These are phyloP conservation scores for Fusarium setosum DNA, from an alignment of 2,329 filamentous ascomycete species.

Conservation along the genomic window DNA sequence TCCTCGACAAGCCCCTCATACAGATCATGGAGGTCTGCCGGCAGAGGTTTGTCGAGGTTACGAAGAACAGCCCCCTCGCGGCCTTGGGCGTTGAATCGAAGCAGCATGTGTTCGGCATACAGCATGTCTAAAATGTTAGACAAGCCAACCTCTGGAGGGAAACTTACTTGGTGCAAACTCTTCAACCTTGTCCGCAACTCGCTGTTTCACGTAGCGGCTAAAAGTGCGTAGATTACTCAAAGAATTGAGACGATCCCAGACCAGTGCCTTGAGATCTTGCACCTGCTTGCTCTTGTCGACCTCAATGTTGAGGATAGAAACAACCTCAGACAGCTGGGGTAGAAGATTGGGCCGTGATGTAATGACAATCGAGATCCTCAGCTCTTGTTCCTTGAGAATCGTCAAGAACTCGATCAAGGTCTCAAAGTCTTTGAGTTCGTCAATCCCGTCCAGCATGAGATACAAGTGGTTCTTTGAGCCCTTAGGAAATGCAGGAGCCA, in stretches of 20 bases:
- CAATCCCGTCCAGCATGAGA: slow-evolving; percentile 48
- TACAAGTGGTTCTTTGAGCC: slow-evolving; percentile 37
- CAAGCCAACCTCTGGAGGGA: rapidly evolving
- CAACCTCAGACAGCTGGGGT: slow-evolving; percentile 4
- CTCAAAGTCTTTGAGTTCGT: slow-evolving; percentile 39
- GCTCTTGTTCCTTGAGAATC: slow-evolving; percentile 36
- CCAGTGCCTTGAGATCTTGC: slow-evolving; percentile 42
- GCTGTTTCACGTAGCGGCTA: slow-evolving; percentile 43
- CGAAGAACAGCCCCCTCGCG: slow-evolving; percentile 48
- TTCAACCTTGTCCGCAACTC: slow-evolving; percentile 44
- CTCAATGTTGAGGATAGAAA: slow-evolving; percentile 29
- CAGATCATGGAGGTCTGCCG: slow-evolving; percentile 39
- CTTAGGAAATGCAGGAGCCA: slow-evolving; percentile 36
- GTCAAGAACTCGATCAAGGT: slow-evolving; percentile 37
- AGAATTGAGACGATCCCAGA: slow-evolving; percentile 42
- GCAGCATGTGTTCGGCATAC: slow-evolving; percentile 50
- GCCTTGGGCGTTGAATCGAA: slow-evolving; percentile 44
- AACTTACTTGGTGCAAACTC: slow-evolving; percentile 47
- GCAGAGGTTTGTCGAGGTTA: slow-evolving; percentile 39
- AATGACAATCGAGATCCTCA: slow-evolving; percentile 41
- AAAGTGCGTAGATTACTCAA: slow-evolving; percentile 41
- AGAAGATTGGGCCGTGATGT: slow-evolving; percentile 36
- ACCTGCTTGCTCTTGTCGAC: slow-evolving; percentile 43
- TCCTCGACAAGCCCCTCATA: slow-evolving; percentile 41
- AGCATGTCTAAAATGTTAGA: slow-evolving; percentile 43